Evolutionary conservation across 306 rosid genomes (phyloP).

Genomic region (Cajanus cajan): DNA sequence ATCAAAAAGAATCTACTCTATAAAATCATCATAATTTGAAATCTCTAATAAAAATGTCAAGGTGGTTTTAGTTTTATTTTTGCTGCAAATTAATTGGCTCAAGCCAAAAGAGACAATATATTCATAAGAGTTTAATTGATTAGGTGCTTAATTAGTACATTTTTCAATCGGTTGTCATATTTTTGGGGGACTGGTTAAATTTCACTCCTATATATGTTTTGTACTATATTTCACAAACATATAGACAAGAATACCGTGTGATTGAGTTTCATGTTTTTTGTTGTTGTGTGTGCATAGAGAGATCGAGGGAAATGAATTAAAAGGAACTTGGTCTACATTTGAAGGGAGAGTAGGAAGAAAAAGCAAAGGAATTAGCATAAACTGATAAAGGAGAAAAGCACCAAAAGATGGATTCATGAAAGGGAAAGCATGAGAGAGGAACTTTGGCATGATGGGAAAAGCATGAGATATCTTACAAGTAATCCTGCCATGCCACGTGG

Average conservation of each 20-base stretch:
- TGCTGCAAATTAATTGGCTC: neutral
- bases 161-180: neutral
- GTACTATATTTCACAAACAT: neutral
- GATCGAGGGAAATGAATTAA: neutral
- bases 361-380: slow-evolving; percentile 38
- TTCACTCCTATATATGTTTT: neutral
- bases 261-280: neutral
- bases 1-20: neutral
- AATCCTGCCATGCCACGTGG: slow-evolving; percentile 54
- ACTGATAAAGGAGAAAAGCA: slow-evolving; percentile 63
- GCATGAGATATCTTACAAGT: slow-evolving; percentile 42
- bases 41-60: neutral
- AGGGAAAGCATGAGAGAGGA: slow-evolving; percentile 43
- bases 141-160: neutral
- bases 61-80: neutral
- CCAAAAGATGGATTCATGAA: slow-evolving; percentile 61
- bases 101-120: neutral
- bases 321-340: neutral
- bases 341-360: slow-evolving; percentile 3
- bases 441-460: slow-evolving; percentile 25
- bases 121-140: neutral
- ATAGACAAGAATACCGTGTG: too few species aligned
- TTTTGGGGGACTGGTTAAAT: too few species aligned
- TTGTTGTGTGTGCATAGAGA: neutral
- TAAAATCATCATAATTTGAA: neutral